phyloP scores from a whole-genome alignment of 768 basidiomycete genomes.

The Kwoniella sp. region DNA sequence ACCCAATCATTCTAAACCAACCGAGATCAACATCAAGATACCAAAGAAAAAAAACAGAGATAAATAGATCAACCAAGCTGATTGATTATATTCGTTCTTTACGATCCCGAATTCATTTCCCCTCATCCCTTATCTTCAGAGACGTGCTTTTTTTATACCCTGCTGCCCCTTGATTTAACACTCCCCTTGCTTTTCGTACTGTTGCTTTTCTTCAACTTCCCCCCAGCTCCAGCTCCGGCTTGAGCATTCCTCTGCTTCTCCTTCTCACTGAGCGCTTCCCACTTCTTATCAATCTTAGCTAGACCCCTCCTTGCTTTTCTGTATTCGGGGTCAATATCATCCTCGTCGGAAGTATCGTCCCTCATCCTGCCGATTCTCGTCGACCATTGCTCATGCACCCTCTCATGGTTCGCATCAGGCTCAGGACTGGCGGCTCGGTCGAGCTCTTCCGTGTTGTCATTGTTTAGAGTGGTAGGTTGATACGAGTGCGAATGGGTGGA shows the following conservation, averaged over 20 bases:
- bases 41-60: too few relatives aligned
- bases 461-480: constrained; percentile 10
- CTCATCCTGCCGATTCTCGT: constrained; percentile 44
- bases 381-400: constrained; percentile 33
- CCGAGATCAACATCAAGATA: too few relatives aligned
- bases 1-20: too few relatives aligned
- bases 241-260: constrained; percentile 31
- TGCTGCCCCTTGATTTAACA: constrained; percentile 5
- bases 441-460: not conserved
- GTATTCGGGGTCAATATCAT: constrained; percentile 44
- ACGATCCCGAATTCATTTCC: too few relatives aligned
- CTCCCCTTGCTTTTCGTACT: constrained; percentile 18
- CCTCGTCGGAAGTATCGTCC: constrained; percentile 50
- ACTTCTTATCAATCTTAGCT: constrained; percentile 42
- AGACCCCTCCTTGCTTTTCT: constrained; percentile 41
- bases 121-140: too few relatives aligned
- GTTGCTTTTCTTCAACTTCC: constrained; percentile 13
- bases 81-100: too few relatives aligned
- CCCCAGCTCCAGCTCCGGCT: not conserved
- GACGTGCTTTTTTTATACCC: not conserved
- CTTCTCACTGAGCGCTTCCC: constrained; percentile 27
- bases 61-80: too few relatives aligned
- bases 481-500: constrained; percentile 10
- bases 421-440: constrained; percentile 24
- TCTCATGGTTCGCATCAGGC: constrained; percentile 2